Percentiles rank a stretch among this genome's conserved stretches.
Evolutionary conservation across 2,329 filamentous ascomycete genomes (phyloP).

Genomic region (Graphiopsis chlorocephala): DNA sequence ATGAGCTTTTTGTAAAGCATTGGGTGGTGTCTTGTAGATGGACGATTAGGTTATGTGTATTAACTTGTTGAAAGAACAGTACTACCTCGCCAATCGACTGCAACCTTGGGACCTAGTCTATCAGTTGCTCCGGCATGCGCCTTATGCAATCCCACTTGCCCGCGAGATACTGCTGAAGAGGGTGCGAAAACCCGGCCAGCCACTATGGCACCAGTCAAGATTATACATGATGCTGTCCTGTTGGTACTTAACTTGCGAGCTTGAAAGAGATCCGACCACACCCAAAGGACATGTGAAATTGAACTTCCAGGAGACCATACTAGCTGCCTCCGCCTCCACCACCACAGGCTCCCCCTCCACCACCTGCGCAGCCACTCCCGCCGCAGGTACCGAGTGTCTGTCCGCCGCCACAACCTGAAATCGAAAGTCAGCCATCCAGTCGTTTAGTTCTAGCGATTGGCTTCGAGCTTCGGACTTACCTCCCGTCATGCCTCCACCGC

Average conservation of each 20-base stretch:
- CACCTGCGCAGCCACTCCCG: neutral
- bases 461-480: constrained; percentile 34
- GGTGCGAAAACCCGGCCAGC: no score
- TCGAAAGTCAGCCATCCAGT: neutral
- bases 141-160: no score
- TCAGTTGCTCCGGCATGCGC: no score
- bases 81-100: neutral
- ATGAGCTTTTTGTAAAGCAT: neutral
- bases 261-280: no score
- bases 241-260: no score
- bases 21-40: neutral
- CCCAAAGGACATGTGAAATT: no score
- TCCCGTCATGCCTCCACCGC: constrained; percentile 42
- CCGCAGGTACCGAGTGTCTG: neutral
- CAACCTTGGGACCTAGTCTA: no score
- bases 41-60: neutral
- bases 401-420: neutral
- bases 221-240: no score
- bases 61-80: neutral
- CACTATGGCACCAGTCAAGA: no score
- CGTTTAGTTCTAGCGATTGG: neutral
- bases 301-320: no score
- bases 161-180: no score
- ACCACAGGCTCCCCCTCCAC: neutral
- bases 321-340: neutral